Evolutionary conservation across 2,329 filamentous ascomycete genomes (phyloP), one percentile per base, ranked within the genome.

Genomic region (Sarocladium strictum): DNA sequence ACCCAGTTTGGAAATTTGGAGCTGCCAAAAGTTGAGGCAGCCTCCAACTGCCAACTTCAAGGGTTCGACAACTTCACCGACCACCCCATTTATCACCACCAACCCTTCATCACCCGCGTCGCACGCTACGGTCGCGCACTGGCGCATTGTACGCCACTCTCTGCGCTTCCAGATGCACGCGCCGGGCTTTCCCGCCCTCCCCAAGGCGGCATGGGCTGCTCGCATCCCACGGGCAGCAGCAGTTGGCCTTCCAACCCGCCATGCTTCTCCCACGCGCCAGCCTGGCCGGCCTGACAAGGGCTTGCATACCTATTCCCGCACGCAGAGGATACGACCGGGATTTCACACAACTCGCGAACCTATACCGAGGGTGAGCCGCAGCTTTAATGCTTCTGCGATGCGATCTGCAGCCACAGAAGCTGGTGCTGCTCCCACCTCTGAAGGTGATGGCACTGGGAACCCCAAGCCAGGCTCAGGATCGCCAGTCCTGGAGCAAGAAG

Each of bases 181-280:
- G 33, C 52, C 54, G 37, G 54, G 50, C 23, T 35, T 43, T 23
- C 19, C 49, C 26, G 56, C 54, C 51, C 43, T 56, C n/a, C 54
- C 43, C n/a, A 47, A 54, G 56, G 54, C 54, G 26, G 50, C 52
- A 54, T 53, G 53, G 45, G 51, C 54, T 49, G 54, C 50, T 41
- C 47, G 51, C 19, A 43, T 27, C 32, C 53, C 56, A 10, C 29
- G 55, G 23, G 54, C 37, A 14, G 54, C 37, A 14, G 38, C 45
- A 38, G 49, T 41, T 29, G 33, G 50, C 29, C 47, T 51, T 11
- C 29, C 11, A 14, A 21, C 10, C 17, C 47, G 47, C 23, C 29
- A 35, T 21, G 47, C 26, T 14, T 51, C 47, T 21, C 47, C 47
- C 9, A 33, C 47, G 27, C 47, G 47, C 27, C 47, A 15, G n/a